Evolutionary conservation across 495 filamentous ascomycete species (phyloP).

Genomic region (Trichoderma parareesei): DNA sequence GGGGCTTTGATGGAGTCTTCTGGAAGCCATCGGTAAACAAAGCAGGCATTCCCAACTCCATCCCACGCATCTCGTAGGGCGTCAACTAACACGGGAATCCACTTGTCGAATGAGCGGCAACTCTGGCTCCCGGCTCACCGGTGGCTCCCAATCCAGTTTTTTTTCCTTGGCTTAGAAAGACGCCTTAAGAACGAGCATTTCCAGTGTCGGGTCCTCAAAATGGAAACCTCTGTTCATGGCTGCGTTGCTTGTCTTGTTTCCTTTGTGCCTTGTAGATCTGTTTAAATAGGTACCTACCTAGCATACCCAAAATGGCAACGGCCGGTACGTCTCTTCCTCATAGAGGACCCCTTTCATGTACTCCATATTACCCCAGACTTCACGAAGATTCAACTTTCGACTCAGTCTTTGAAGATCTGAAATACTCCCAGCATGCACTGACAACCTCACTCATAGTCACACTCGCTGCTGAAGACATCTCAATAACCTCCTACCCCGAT

Average conservation of each 20-base stretch:
- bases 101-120: background rate
- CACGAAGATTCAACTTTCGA: background rate
- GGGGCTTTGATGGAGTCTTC: no score
- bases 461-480: background rate
- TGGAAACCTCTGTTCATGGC: background rate
- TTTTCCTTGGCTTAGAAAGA: background rate
- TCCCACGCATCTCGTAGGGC: background rate
- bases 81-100: background rate
- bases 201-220: background rate
- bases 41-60: background rate
- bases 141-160: background rate
- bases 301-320: conserved; percentile 3
- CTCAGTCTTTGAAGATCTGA: no score
- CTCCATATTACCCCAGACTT: background rate
- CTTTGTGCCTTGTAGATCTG: background rate
- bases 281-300: background rate
- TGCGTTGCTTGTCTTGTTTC: background rate
- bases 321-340: background rate
- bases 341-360: background rate
- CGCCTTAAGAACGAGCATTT: background rate
- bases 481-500: conserved; percentile 39
- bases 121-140: background rate
- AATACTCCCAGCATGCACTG: background rate
- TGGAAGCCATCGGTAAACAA: no score
- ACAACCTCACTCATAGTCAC: background rate